These are phyloP conservation scores for Calonectria pteridis DNA, from an alignment of 2,329 filamentous ascomycete genomes.

Conservation along the genomic window DNA sequence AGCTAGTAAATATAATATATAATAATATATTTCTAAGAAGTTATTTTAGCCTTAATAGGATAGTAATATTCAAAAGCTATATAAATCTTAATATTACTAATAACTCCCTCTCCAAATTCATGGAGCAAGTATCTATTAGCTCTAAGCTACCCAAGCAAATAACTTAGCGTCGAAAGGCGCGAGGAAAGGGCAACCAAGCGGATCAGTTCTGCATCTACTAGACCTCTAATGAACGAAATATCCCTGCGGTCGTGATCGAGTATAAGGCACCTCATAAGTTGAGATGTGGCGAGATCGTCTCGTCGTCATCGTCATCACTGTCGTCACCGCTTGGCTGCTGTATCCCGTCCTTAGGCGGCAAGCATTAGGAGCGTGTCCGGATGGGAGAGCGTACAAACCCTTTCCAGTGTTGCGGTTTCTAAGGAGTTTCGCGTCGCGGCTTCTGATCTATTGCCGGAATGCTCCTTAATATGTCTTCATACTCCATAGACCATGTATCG, in stretches of 20 bases:
- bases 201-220: slow-evolving; percentile 49
- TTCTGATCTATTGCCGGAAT: too few species aligned
- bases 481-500: too few species aligned
- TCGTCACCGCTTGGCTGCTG: too few species aligned
- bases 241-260: slow-evolving; percentile 50
- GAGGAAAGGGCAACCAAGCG: slow-evolving; percentile 46
- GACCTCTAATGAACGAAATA: slow-evolving; percentile 7
- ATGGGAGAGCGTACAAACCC: too few species aligned
- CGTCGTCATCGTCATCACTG: too few species aligned
- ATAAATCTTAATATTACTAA: slow-evolving; percentile 47
- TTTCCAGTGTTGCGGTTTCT: too few species aligned
- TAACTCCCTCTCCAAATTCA: too few species aligned
- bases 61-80: slow-evolving; percentile 53
- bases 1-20: slow-evolving; percentile 45
- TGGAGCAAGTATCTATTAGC: too few species aligned
- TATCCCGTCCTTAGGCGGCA: too few species aligned
- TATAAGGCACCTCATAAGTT: slow-evolving; percentile 56
- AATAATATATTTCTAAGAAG: slow-evolving; percentile 45
- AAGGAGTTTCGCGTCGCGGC: too few species aligned
- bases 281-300: slow-evolving; percentile 46
- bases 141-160: background rate
- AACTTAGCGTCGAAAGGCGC: slow-evolving; percentile 32
- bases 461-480: too few species aligned
- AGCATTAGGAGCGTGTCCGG: too few species aligned
- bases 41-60: slow-evolving; percentile 48